Base-by-base conservation (phyloP, 768 basidiomycete species). In the Leucocoprinus sp. region DNA sequence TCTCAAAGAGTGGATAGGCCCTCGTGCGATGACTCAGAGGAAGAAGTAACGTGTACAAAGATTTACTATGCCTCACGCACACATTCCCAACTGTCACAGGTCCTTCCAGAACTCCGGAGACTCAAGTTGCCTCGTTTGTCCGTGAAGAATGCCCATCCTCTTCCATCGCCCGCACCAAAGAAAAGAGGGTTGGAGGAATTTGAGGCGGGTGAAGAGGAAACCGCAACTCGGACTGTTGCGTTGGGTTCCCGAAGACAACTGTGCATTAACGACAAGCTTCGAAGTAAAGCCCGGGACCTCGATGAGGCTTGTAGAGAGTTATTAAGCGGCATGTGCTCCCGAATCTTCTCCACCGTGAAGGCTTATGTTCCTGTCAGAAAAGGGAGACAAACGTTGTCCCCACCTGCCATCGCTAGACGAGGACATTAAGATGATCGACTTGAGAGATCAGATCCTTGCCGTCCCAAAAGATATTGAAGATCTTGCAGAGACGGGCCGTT, bases 21-120 rank as follows among this genome's bases (percentile, higher is more conserved):
- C 22, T 56, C 62, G 39, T 57, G 51, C 37, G 46, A 52, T 26
- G 42, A 54, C n/a, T 37, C 24, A 9, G 55, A 62, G 43, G 66
- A 66, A 36, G 81, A 81, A 47, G 71, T 72, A 12, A 71, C 73
- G 3, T 86, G 84, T 56, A 84, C 78, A 28, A 87, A 91, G 70
- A 83, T 98, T 50, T 96, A 80, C 61, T 96, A 93, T 57, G 87
- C 93, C 0, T 98, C 96, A 0, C 74, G 95, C 24, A 99, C 95
- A 0, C 95, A 99, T 63, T 93, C 93, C 1, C 95, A 99, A 57
- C 76, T 99, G 3, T 73, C 92, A 1, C 95, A 99, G 60, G 73
- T 98, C 3, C 70, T 93, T 14, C 83, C 85, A 3, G 96, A 99
- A 57, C 69, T 97, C 8, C 72, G 67, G 31, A 84, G 79, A 54